phyloP scores from a whole-genome alignment of 1,139 yeast genomes.

The Scheffersomyces segobiensis region DNA sequence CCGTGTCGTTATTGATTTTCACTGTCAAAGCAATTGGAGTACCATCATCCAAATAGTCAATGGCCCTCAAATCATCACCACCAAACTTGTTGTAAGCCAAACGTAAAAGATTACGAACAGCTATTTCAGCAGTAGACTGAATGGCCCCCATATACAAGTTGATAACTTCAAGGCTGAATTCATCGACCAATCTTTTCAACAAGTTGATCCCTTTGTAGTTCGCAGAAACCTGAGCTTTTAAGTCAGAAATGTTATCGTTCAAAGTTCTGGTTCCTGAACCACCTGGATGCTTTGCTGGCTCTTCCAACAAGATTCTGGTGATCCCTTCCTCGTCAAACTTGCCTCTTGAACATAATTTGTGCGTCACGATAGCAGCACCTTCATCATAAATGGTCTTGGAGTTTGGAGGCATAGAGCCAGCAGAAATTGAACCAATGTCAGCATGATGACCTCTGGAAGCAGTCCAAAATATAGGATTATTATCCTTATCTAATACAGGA shows the following conservation, averaged over 20 bases:
- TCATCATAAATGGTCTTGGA: constrained; percentile 46
- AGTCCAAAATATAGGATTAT: constrained; percentile 43
- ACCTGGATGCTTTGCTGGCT: constrained; percentile 48
- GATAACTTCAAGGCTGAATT: constrained; percentile 35
- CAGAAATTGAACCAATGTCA: constrained; percentile 47
- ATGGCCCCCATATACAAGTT: constrained; percentile 45
- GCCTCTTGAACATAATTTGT: constrained; percentile 38
- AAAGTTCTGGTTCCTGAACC: constrained; percentile 47
- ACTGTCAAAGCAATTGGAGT: constrained; percentile 41
- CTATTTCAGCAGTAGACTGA: constrained; percentile 43
- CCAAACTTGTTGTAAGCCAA: constrained; percentile 37
- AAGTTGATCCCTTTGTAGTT: constrained; percentile 43
- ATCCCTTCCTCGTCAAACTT: constrained; percentile 44
- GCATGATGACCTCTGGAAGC: constrained; percentile 52
- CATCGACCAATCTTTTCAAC: constrained; percentile 30
- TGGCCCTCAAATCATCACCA: constrained; percentile 34
- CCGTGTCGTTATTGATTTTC: constrained; percentile 32
- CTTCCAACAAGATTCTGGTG: constrained; percentile 36
- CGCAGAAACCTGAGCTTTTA: constrained; percentile 47
- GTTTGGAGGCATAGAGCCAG: constrained; percentile 51
- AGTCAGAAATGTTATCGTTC: constrained; percentile 42
- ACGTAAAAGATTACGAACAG: constrained; percentile 40
- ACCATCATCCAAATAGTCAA: constrained; percentile 47
- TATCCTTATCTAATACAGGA: constrained; percentile 42
- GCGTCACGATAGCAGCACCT: constrained; percentile 46